Evolutionary conservation across 1,139 yeast species (phyloP).

Genomic region (Candida neerlandica): DNA sequence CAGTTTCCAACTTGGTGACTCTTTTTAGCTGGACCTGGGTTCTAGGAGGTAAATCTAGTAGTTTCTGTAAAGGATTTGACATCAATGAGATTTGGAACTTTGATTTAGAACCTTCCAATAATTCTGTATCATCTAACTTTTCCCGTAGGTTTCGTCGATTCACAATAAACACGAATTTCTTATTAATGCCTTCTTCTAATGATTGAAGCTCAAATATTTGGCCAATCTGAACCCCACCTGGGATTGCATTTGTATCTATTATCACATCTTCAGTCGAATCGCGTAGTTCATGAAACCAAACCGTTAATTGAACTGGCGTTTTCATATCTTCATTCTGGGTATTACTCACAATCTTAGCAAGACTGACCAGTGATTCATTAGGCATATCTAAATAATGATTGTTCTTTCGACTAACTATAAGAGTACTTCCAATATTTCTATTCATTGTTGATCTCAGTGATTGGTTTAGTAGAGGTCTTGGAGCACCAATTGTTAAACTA

Average conservation of each 20-base stretch:
- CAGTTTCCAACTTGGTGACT: constrained; percentile 39
- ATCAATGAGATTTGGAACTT: constrained; percentile 54
- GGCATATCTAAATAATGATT: constrained; percentile 14
- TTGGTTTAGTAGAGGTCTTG: constrained; percentile 13
- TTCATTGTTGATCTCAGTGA: constrained; percentile 11
- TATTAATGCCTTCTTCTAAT: constrained; percentile 12
- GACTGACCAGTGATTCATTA: background rate
- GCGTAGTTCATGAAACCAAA: constrained; percentile 76
- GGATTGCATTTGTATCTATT: constrained; percentile 58
- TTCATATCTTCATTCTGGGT: constrained; percentile 12
- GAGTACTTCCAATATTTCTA: constrained; percentile 17
- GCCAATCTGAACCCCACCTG: constrained; percentile 64
- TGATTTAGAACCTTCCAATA: constrained; percentile 14
- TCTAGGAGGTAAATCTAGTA: constrained; percentile 69
- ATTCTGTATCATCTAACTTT: constrained; percentile 5
- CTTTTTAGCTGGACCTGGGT: constrained; percentile 57
- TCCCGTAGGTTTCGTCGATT: constrained; percentile 19
- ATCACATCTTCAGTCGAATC: constrained; percentile 61
- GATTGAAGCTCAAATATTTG: constrained; percentile 64
- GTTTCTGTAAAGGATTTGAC: constrained; percentile 62
- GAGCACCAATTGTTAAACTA: constrained; percentile 22
- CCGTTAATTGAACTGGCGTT: constrained; percentile 48
- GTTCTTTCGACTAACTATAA: constrained; percentile 16
- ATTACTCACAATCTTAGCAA: constrained; percentile 6
- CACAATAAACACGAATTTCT: constrained; percentile 27